Evolutionary conservation across 176 grass and related monocot genomes (phyloP).

Genomic region (Sorghum bicolor): DNA sequence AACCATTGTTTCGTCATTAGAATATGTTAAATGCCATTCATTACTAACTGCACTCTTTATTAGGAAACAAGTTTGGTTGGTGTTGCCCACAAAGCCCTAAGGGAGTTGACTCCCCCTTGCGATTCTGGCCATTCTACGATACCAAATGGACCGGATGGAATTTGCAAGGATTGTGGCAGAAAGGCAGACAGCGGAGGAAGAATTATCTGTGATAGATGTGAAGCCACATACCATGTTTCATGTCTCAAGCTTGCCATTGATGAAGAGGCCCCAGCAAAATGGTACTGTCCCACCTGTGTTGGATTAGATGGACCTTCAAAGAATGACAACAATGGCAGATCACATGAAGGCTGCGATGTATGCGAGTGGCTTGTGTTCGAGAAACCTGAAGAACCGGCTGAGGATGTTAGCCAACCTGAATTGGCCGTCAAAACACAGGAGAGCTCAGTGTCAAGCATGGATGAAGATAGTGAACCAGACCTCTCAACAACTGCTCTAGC

Average conservation of each 20-base stretch:
- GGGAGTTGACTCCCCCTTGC: constrained; percentile 57
- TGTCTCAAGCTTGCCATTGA: constrained; percentile 59
- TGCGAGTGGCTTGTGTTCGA: constrained; percentile 55
- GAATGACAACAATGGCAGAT: constrained; percentile 25
- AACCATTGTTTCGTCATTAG: not conserved
- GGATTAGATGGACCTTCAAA: constrained; percentile 26
- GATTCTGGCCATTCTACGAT: constrained; percentile 79
- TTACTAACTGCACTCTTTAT: constrained; percentile 29
- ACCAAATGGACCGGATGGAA: constrained; percentile 35
- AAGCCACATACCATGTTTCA: constrained; percentile 69
- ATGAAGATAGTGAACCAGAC: constrained; percentile 46
- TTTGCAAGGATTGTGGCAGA: constrained; percentile 67
- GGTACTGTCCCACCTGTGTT: constrained; percentile 70
- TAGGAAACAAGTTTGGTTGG: constrained; percentile 58
- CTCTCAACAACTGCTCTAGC: constrained; percentile 53
- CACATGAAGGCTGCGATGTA: constrained; percentile 61
- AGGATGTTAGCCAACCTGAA: constrained; percentile 28
- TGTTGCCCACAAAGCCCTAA: constrained; percentile 33
- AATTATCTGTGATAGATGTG: constrained; percentile 82
- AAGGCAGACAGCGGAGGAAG: constrained; percentile 46
- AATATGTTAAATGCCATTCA: constrained; percentile 6
- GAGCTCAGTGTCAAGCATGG: constrained; percentile 49
- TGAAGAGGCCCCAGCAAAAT: constrained; percentile 51
- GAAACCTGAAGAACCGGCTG: constrained; percentile 30
- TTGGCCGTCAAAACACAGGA: constrained; percentile 36